phyloP scores from a whole-genome alignment of 2,329 filamentous ascomycete genomes.

The Nothopassalora personata region DNA sequence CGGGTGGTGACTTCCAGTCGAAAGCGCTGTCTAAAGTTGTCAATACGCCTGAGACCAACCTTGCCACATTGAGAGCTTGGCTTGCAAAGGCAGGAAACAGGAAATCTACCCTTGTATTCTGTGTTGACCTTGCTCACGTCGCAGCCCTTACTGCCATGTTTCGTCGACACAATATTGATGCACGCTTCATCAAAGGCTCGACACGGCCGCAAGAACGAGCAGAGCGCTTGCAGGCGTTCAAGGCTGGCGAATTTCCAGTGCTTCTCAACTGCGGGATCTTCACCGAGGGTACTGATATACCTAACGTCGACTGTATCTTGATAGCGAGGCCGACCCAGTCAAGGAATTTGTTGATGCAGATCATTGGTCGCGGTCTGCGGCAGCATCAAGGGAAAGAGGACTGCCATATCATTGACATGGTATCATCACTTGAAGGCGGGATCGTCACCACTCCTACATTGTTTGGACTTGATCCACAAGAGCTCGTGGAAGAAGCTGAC shows the following conservation, averaged over 20 bases:
- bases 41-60: conserved; percentile 75
- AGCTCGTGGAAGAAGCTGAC: conserved; percentile 65
- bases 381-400: conserved; percentile 73
- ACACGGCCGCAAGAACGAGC: conserved; percentile 66
- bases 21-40: conserved; percentile 73
- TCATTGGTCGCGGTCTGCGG: conserved; percentile 93
- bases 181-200: conserved; percentile 77
- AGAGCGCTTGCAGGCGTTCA: conserved; percentile 70
- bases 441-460: conserved; percentile 87
- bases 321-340: conserved; percentile 85
- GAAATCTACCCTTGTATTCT: conserved; percentile 88
- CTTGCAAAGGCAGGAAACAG: conserved; percentile 63
- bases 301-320: conserved; percentile 90
- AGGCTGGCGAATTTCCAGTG: conserved; percentile 70
- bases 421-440: conserved; percentile 74
- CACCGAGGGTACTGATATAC: conserved; percentile 95
- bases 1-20: conserved; percentile 75
- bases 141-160: conserved; percentile 69
- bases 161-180: conserved; percentile 71
- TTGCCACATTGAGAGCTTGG: conserved; percentile 83
- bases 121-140: conserved; percentile 84
- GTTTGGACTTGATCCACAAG: conserved; percentile 81
- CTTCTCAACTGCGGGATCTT: conserved; percentile 94
- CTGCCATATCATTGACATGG: conserved; percentile 96
- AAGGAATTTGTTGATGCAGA: conserved; percentile 89